These are phyloP conservation scores for Begonia fuchsioides DNA, from an alignment of 306 rosid species.

Conservation along the genomic window DNA sequence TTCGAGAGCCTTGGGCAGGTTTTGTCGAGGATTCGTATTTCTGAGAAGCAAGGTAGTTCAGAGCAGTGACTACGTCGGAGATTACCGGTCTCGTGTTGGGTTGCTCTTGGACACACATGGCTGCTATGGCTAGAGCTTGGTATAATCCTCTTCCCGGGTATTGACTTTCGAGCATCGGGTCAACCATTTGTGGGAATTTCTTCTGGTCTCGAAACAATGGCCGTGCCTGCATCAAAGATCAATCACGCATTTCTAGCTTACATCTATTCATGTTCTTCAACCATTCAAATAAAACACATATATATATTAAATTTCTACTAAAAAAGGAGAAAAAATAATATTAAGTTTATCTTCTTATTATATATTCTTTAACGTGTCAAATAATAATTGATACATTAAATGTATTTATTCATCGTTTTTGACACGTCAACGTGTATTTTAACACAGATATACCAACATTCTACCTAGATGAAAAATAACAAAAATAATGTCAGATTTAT, in stretches of 20 bases:
- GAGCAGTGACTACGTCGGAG: constrained; percentile 57
- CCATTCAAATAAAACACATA: too few relatives aligned
- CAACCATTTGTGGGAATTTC: constrained; percentile 58
- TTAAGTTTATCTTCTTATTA: too few relatives aligned
- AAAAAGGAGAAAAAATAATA: too few relatives aligned
- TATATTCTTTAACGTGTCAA: too few relatives aligned
- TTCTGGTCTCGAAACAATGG: constrained; percentile 57
- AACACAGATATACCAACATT: too few relatives aligned
- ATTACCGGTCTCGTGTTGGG: constrained; percentile 55
- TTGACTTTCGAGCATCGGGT: constrained; percentile 54
- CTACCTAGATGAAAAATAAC: too few relatives aligned
- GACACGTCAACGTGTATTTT: too few relatives aligned
- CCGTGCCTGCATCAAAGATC: constrained; percentile 42
- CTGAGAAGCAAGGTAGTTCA: constrained; percentile 66
- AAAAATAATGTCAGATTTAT: too few relatives aligned
- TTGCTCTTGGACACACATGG: constrained; percentile 65
- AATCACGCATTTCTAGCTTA: not conserved
- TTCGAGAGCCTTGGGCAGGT: constrained; percentile 20
- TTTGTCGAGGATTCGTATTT: constrained; percentile 34
- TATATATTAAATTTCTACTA: too few relatives aligned
- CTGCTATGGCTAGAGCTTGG: constrained; percentile 64
- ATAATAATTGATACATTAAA: too few relatives aligned
- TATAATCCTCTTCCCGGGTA: constrained; percentile 57
- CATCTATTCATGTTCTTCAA: too few relatives aligned
- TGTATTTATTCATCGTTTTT: too few relatives aligned